A percentile compares a stretch with the other conserved stretches of the same genome.
phyloP scores from a whole-genome alignment of 192 early-diverging fungal genomes.

The Diversispora epigaea region DNA sequence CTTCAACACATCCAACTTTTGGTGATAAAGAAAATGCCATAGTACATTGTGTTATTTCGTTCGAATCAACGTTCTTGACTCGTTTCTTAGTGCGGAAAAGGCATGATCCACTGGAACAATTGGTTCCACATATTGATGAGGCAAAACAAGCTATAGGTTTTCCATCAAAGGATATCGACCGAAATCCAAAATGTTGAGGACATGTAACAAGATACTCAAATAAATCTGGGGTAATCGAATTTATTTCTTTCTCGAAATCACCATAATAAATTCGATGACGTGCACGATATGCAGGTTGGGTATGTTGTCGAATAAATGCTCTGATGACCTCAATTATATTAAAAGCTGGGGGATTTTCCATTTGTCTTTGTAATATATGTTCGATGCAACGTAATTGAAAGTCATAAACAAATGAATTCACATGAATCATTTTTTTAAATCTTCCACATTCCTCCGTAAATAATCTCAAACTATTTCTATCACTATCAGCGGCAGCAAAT shows the following conservation, averaged over 20 bases:
- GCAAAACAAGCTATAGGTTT: slow-evolving; percentile 50
- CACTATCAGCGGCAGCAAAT: slow-evolving; percentile 40
- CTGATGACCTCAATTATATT: slow-evolving; percentile 52
- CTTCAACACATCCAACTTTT: not conserved
- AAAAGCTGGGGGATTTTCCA: slow-evolving; percentile 38
- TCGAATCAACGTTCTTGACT: not conserved
- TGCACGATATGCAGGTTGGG: slow-evolving; percentile 49
- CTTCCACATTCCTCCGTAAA: slow-evolving; percentile 59
- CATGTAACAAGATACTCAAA: slow-evolving; percentile 46
- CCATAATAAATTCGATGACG: slow-evolving; percentile 54
- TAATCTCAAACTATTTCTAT: slow-evolving; percentile 47
- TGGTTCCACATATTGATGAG: slow-evolving; percentile 13
- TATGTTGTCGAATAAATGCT: slow-evolving; percentile 46
- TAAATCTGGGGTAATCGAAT: slow-evolving; percentile 35
- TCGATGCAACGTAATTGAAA: slow-evolving; percentile 57
- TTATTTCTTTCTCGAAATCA: slow-evolving; percentile 40
- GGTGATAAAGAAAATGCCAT: not conserved
- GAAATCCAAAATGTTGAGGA: slow-evolving; percentile 46
- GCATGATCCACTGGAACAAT: not conserved
- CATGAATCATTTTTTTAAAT: slow-evolving; percentile 59
- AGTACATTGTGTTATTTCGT: not conserved
- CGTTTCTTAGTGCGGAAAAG: not conserved
- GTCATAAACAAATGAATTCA: slow-evolving; percentile 64
- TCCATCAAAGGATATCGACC: slow-evolving; percentile 39
- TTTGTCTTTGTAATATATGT: slow-evolving; percentile 43